Evolutionary conservation across 306 rosid species (phyloP).

Genomic region (Acacia crassicarpa): DNA sequence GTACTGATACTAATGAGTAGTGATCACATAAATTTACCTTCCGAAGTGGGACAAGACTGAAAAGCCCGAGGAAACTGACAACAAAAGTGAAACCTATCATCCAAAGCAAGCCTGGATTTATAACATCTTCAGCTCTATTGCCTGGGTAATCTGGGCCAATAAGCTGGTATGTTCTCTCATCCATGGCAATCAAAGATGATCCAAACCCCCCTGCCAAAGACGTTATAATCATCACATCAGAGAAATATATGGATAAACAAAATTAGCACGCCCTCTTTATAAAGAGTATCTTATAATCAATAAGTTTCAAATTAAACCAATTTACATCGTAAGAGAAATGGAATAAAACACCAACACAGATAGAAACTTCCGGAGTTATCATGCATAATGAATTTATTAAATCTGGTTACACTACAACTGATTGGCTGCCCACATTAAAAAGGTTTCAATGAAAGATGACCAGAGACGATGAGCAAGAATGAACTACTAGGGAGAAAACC

Average conservation of each 20-base stretch:
- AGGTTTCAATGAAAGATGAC: neutral
- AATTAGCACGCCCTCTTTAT: neutral
- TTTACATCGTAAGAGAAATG: neutral
- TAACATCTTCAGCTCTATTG: constrained; percentile 85
- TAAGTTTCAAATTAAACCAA: constrained; percentile 1
- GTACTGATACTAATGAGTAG: neutral
- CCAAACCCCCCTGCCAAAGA: constrained; percentile 82
- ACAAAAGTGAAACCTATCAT: constrained; percentile 86
- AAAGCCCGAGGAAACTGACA: constrained; percentile 93
- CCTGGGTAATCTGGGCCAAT: constrained; percentile 94
- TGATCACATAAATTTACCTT: constrained; percentile 57
- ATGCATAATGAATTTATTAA: neutral
- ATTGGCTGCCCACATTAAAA: neutral
- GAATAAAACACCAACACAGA: neutral
- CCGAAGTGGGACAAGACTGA: constrained; percentile 91
- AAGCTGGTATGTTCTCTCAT: constrained; percentile 76
- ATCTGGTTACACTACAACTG: neutral
- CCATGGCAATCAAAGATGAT: constrained; percentile 86
- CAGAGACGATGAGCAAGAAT: neutral
- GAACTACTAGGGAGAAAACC: neutral
- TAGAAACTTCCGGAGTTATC: neutral
- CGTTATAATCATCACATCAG: constrained; percentile 4
- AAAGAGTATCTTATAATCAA: neutral
- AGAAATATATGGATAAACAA: neutral
- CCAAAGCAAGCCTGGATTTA: constrained; percentile 85